These are phyloP conservation scores for Xylaria sp. DNA, from an alignment of 2,329 filamentous ascomycete genomes.

Conservation along the genomic window DNA sequence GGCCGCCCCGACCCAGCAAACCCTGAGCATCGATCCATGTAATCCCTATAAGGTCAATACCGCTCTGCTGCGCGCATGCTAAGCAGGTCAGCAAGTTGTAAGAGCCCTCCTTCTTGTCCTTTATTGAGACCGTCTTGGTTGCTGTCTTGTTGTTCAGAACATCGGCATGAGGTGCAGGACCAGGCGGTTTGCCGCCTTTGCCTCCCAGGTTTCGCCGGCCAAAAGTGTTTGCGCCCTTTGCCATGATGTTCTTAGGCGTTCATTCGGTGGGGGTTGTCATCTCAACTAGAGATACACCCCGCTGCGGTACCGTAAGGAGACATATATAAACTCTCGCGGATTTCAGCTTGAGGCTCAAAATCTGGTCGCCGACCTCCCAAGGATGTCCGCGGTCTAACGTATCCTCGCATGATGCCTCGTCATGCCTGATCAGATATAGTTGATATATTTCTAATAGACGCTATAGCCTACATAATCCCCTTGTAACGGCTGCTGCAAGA, in stretches of 20 bases:
- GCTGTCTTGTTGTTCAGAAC: not conserved
- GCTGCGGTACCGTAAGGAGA: not conserved
- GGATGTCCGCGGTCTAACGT: not conserved
- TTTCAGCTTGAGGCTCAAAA: not conserved
- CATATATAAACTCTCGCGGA: not conserved
- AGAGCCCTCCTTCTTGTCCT: not conserved
- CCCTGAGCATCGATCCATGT: not conserved
- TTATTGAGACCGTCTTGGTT: not conserved
- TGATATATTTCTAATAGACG: not conserved
- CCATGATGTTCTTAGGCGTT: not conserved
- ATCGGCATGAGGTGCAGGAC: not conserved
- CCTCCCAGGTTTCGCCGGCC: not conserved
- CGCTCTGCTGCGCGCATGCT: not conserved
- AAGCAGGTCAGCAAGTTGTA: slow-evolving; percentile 3
- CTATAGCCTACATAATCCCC: not conserved
- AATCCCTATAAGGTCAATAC: not conserved
- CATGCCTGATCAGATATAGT: not conserved
- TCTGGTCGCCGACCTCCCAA: not conserved
- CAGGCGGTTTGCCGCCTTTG: not conserved
- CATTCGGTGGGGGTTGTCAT: not conserved
- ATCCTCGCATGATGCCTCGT: not conserved
- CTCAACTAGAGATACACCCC: not conserved
- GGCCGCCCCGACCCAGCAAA: not conserved
- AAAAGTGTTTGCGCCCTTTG: not conserved
- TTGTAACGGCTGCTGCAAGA: not conserved